Base-by-base conservation (phyloP, 164 flowering plant genomes). In the Brasenia schreberi region DNA sequence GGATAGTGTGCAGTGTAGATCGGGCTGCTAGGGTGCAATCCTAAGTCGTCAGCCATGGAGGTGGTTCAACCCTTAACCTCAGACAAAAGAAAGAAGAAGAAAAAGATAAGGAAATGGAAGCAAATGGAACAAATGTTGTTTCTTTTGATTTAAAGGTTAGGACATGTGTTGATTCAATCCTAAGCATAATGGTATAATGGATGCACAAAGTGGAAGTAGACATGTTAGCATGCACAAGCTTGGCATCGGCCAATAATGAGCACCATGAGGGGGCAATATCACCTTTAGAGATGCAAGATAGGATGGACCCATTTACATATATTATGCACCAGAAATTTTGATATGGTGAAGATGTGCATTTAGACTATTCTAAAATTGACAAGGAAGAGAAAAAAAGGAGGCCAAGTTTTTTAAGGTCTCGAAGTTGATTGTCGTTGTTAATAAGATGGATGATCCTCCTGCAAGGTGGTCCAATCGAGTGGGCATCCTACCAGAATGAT, bases 391-490 rank as follows among this genome's bases (percentile, higher is more conserved):
- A 23, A 23, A 23, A 23, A 23, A 23, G 27, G 27, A 23, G 0
- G 27, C 2, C 27, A 23, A 23, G 27, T 23, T 23, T 23, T 23
- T 23, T 0, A 23, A 23, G 62, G 97, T 95, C 45, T 74, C 99
- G 33, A 95, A 92, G 78, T 80, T 95, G 75, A 76, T 95, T 60
- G 89, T 95, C 64, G 99, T 92, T 66, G 94, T 92, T 10, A 95
- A 95, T 75, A 95, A 95, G 67, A 92, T 95, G 99, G 99, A 95
- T 78, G 99, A 95, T 65, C 91, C 96, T 18, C 92, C 97, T 66
- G 99, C 92, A 58, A 76, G 78, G 23, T 95, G 99, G 99, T 79
- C 97, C 16, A 89, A 67, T 95, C 97, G 94, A 74, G 80, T 78
- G 99, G 99, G 66, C 92, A 33, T 33, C 39, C 39, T 33, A 1